Base-by-base conservation (phyloP, 2,329 filamentous ascomycete genomes). In the Tympanopsis confertula region DNA sequence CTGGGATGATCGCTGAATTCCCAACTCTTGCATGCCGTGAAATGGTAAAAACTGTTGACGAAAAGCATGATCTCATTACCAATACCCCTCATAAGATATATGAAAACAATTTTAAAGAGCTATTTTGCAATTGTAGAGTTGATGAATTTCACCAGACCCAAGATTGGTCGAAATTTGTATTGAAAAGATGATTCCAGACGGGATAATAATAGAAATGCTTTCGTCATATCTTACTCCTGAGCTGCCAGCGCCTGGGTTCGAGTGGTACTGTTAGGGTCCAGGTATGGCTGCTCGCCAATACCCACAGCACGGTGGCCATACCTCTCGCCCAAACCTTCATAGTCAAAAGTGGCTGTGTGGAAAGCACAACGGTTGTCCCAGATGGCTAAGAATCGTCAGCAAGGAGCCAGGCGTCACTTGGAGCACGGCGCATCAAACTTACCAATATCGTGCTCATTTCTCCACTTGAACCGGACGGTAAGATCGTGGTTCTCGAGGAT, bases 351-450 rank as follows among this genome's bases (percentile, higher is more conserved):
- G 0, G 74, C 75, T 26, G 67, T 63, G 42, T 68, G 64, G 45
- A 57, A 63, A 10, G 59, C 68, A 20, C 56, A 65, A 37, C 66
- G 55, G 47, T 82, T 82, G 49, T 83, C 78, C 78, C 78, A 83
- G 44, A 82, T 77, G 2, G 74, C 70, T 4, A 68, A 48, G n/a
- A 13, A 52, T 50, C 51, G 5, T 54, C 51, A 12, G 3, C 3
- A 14, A 26, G 12, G 19, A 40, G 19, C 42, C 28, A 26, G 15
- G 14, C 2, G 26, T 13, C 1, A 3, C 12, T 29, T 17, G 4
- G 4, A 7, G 13, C 3, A 26, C 41, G 5, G 42, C 35, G 38
- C 43, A 42, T 36, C n/a, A 13, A 18, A 37, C 54, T 45, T 33
- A 59, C 58, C 57, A 32, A 62, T 49, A 32, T 67, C 65, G 45